Conservation (phyloP, 1,284 basidiomycete genomes). For the Austroboletus olivaceoglutinosus region DNA sequence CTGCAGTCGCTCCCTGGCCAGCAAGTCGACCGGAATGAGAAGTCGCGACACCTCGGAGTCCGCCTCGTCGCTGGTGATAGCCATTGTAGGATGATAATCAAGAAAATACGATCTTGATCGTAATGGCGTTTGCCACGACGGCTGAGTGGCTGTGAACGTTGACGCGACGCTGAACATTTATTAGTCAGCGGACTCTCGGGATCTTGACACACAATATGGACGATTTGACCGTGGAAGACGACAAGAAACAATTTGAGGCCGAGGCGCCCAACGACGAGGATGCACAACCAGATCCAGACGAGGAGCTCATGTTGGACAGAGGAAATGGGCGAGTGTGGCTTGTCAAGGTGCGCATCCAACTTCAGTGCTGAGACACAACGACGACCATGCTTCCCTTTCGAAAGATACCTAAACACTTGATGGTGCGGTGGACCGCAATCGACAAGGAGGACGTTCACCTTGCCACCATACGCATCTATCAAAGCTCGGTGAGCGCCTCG, state of each 20-base stretch:
- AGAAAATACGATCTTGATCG: too few species aligned
- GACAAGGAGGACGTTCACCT: conserved; percentile 58
- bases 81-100: too few species aligned
- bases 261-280: conserved; percentile 52
- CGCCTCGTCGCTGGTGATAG: too few species aligned
- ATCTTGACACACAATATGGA: conserved; percentile 41
- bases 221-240: conserved; percentile 49
- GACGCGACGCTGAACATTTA: too few species aligned
- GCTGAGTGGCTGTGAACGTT: too few species aligned
- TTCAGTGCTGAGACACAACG: not conserved
- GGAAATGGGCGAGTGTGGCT: conserved; percentile 75
- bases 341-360: conserved; percentile 56
- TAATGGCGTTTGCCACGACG: too few species aligned
- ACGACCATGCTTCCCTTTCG: conserved; percentile 1
- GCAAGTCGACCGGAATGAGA: too few species aligned
- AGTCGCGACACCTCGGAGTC: too few species aligned
- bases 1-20: too few species aligned
- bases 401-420: conserved; percentile 67
- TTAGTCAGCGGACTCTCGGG: too few species aligned
- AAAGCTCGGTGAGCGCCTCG: conserved; percentile 40
- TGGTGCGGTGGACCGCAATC: conserved; percentile 67
- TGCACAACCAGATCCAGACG: conserved; percentile 70
- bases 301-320: conserved; percentile 68
- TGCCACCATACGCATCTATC: conserved; percentile 73
- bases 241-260: conserved; percentile 68